Conservation (phyloP, 768 basidiomycete genomes). For the Lyophyllum shimeji region DNA sequence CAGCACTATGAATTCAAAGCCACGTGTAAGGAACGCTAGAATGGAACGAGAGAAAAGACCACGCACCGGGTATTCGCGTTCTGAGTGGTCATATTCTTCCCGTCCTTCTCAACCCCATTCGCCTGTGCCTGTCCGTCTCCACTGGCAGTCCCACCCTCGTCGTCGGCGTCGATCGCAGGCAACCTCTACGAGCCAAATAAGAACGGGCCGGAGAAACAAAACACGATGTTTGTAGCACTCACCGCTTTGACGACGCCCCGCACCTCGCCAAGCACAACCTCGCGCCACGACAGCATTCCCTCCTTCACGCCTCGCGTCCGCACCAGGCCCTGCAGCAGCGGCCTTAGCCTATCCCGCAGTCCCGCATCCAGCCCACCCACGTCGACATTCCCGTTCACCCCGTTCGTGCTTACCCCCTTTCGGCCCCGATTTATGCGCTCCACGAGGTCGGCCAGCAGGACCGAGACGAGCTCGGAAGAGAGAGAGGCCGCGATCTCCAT, state of each 20-base stretch:
- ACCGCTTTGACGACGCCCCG: slow-evolving; percentile 59
- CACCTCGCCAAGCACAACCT: slow-evolving; percentile 63
- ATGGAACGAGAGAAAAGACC: neutral
- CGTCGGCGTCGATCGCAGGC: slow-evolving; percentile 57
- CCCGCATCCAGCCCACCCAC: slow-evolving; percentile 35
- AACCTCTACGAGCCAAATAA: slow-evolving; percentile 44
- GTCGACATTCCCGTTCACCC: neutral
- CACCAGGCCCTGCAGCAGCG: slow-evolving; percentile 74
- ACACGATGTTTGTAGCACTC: slow-evolving; percentile 23
- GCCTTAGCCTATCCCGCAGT: slow-evolving; percentile 64
- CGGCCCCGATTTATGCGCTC: slow-evolving; percentile 39
- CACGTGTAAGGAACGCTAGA: neutral
- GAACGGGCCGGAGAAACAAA: neutral
- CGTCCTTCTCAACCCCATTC: slow-evolving; percentile 29
- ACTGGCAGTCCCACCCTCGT: slow-evolving; percentile 14
- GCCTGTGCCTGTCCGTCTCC: neutral
- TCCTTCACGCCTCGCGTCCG: slow-evolving; percentile 73
- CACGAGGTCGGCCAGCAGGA: slow-evolving; percentile 65
- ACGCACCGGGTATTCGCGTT: slow-evolving; percentile 7
- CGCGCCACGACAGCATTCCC: slow-evolving; percentile 67
- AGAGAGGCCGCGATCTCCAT: slow-evolving; percentile 76
- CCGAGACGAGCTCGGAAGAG: slow-evolving; percentile 73
- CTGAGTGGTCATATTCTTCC: slow-evolving; percentile 2
- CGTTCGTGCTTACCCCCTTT: neutral
- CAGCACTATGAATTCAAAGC: neutral